A percentile compares a stretch with the other conserved stretches of the same genome.
phyloP scores from a whole-genome alignment of 2,329 filamentous ascomycete species.

The Microsporum ferrugineum region DNA sequence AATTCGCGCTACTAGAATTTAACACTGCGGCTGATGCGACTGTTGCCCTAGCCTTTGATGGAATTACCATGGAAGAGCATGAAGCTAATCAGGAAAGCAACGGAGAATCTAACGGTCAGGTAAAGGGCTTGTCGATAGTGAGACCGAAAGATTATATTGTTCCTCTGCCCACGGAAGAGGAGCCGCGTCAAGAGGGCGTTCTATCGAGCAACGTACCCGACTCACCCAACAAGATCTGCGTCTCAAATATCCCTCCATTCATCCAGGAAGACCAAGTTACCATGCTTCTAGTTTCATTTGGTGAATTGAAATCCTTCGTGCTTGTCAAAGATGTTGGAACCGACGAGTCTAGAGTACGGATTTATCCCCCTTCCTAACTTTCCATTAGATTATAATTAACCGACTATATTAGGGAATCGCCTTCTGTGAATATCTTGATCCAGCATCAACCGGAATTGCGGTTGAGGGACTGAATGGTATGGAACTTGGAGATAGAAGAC shows the following conservation, averaged over 20 bases:
- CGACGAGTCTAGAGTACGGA: conserved; percentile 72
- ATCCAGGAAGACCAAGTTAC: conserved; percentile 84
- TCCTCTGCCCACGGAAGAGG: conserved; percentile 63
- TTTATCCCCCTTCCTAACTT: background rate
- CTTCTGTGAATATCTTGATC: conserved; percentile 87
- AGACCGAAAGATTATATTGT: conserved; percentile 97
- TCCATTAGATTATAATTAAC: background rate
- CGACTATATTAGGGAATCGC: conserved; percentile 61
- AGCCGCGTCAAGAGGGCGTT: conserved; percentile 61
- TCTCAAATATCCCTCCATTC: conserved; percentile 78
- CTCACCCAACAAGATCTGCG: conserved; percentile 87
- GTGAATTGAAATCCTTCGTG: conserved; percentile 82
- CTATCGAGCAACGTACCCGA: conserved; percentile 76
- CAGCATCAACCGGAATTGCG: conserved; percentile 63
- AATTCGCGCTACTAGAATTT: conserved; percentile 85
- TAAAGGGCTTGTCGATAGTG: conserved; percentile 55
- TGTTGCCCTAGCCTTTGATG: conserved; percentile 78
- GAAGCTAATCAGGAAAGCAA: conserved; percentile 42
- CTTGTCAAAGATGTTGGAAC: conserved; percentile 77
- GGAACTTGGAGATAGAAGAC: conserved; percentile 74
- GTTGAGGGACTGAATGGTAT: conserved; percentile 87
- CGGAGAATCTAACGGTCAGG: conserved; percentile 43
- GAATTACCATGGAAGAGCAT: conserved; percentile 72
- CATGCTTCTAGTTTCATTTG: conserved; percentile 81
- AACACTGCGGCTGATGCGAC: conserved; percentile 79